Evolutionary conservation across 805 yeast genomes (phyloP).

Genomic region (Myxozyma vanderwaltii): DNA sequence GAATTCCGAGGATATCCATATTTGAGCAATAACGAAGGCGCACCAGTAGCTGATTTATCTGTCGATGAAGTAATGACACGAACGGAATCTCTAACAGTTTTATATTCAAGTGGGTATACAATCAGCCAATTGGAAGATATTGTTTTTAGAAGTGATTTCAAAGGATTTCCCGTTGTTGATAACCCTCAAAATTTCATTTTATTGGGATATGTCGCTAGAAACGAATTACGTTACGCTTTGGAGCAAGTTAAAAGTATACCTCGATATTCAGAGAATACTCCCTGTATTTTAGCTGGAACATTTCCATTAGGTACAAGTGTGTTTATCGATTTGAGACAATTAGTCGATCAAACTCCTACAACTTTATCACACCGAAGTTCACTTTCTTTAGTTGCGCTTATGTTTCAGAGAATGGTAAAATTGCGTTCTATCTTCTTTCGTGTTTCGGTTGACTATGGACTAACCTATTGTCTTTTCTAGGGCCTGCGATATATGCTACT

Average conservation of each 20-base stretch:
- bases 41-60: slow-evolving; percentile 46
- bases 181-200: slow-evolving; percentile 43
- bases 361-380: slow-evolving; percentile 42
- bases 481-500: slow-evolving; percentile 44
- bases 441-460: background rate
- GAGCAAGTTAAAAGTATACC: slow-evolving; percentile 24
- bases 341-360: slow-evolving; percentile 38
- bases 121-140: slow-evolving; percentile 38
- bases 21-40: slow-evolving; percentile 47
- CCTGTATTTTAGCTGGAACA: slow-evolving; percentile 25
- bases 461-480: background rate
- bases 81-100: slow-evolving; percentile 38
- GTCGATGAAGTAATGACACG: slow-evolving; percentile 46
- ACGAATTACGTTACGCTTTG: slow-evolving; percentile 45
- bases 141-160: slow-evolving; percentile 32
- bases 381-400: slow-evolving; percentile 44
- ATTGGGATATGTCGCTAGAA: slow-evolving; percentile 49
- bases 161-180: slow-evolving; percentile 52
- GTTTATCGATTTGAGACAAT: slow-evolving; percentile 31
- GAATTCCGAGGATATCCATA: slow-evolving; percentile 47
- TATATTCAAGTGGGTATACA: slow-evolving; percentile 43
- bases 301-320: slow-evolving; percentile 13
- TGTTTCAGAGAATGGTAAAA: slow-evolving; percentile 44
- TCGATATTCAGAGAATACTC: slow-evolving; percentile 9
- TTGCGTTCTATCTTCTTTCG: background rate